Conservation (phyloP, 225 moss, liverwort and hornwort genomes). For the Asterella californica region DNA sequence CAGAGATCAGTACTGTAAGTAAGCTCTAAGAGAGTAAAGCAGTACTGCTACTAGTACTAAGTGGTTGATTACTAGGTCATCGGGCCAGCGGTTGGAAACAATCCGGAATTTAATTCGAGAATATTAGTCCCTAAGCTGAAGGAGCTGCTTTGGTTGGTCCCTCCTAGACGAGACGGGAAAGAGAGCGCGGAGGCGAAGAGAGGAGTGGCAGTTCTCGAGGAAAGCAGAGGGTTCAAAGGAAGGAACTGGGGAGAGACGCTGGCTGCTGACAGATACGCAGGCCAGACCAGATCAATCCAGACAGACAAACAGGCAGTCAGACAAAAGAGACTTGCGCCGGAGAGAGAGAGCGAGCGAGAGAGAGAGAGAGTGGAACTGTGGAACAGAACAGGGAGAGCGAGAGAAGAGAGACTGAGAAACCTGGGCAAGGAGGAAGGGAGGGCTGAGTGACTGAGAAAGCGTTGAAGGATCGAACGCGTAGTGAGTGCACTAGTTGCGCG, state of each 20-base stretch:
- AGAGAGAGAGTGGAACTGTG: too few species aligned
- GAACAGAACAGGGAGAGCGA: not conserved
- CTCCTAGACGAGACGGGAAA: not conserved
- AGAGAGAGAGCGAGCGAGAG: not conserved
- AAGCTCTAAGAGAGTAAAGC: too few species aligned
- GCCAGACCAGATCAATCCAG: not conserved
- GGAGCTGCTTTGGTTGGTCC: not conserved
- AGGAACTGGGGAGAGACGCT: not conserved
- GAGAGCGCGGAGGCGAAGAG: not conserved
- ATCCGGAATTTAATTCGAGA: not conserved
- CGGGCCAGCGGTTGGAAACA: too few species aligned
- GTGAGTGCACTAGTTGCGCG: not conserved
- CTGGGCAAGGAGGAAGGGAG: not conserved
- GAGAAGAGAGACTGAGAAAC: not conserved
- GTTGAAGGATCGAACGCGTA: too few species aligned
- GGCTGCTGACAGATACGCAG: conserved; percentile 2
- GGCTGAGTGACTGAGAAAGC: not conserved
- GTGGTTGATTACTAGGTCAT: too few species aligned
- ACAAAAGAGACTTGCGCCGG: too few species aligned
- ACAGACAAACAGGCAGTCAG: not conserved
- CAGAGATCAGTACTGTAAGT: too few species aligned
- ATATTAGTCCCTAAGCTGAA: not conserved
- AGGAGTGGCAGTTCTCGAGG: not conserved
- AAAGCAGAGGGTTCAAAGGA: not conserved
- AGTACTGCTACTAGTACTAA: too few species aligned